Evolutionary conservation across 371 early-diverging fungal species (phyloP).

Genomic region (Rhizomucor miehei): DNA sequence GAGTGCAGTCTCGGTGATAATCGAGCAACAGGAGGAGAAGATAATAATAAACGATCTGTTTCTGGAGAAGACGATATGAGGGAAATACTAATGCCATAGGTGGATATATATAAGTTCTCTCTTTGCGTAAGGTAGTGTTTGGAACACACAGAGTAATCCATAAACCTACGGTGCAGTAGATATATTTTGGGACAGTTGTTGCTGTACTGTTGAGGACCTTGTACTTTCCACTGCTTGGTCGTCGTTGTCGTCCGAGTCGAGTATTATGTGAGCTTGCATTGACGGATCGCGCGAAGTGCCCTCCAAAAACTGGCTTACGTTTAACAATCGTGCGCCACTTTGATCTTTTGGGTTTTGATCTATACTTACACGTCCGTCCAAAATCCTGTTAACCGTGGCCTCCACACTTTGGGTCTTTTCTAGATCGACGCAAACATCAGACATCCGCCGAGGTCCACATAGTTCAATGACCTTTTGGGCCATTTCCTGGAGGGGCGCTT

Average conservation of each 20-base stretch:
- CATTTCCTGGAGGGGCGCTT: slow-evolving; percentile 19
- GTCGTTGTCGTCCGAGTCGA: slow-evolving; percentile 23
- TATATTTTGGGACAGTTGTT: background rate
- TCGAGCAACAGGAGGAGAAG: too few relatives aligned
- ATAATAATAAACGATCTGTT: too few relatives aligned
- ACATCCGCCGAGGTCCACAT: slow-evolving; percentile 16
- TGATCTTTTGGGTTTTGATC: background rate
- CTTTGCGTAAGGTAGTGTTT: too few relatives aligned
- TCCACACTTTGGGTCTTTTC: slow-evolving; percentile 41
- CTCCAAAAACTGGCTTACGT: slow-evolving; percentile 31
- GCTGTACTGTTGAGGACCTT: background rate
- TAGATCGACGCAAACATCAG: slow-evolving; percentile 43
- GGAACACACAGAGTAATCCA: too few relatives aligned
- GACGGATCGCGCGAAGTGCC: slow-evolving; percentile 31
- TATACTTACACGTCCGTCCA: slow-evolving; percentile 43
- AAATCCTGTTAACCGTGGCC: slow-evolving; percentile 51
- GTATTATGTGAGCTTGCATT: slow-evolving; percentile 9
- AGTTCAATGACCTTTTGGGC: slow-evolving; percentile 28
- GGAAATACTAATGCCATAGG: too few relatives aligned
- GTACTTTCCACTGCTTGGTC: background rate
- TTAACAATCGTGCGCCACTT: background rate
- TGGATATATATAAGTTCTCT: too few relatives aligned
- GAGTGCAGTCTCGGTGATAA: too few relatives aligned
- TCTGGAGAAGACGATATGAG: too few relatives aligned
- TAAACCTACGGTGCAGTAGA: background rate